Base-by-base conservation (phyloP, 2,329 filamentous ascomycete genomes). In the Mycosphaerelloides madeirae region DNA sequence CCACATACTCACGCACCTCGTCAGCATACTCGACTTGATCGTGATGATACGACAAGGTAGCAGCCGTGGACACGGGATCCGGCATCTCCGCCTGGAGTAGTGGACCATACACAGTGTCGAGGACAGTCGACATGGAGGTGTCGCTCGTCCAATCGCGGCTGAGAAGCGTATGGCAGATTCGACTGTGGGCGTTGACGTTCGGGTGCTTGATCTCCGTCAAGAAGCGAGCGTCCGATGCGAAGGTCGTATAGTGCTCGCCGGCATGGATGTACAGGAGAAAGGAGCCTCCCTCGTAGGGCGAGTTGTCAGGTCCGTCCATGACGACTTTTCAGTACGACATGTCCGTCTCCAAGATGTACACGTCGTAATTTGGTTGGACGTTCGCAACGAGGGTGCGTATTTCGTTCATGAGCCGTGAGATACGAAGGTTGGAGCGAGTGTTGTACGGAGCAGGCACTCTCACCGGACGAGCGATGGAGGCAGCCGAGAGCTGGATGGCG, bases 271-370 rank as follows among this genome's bases (percentile, higher is more conserved):
- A 68, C 3, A 69, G 49, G 18, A 68, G 16, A 50, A 68, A 68
- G 0, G 54, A 59, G 16, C 62, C 65, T 14, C 44, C 48, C 2
- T 55, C 50, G 39, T 68, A 68, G 2, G 65, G 50, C 35, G 60
- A 55, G 7, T 51, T 57, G 12, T 53, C 47, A 6, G 66, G 59
- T 13, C 63, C 67, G 37, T 59, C 45, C 55, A 71, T 65, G 7
- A 67, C 62, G 6, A 69, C 50, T 46, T 70, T 69, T 65, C 64
- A 69, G 53, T 70, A 67, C 2, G 52, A 56, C 46, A 69, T 63
- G 43, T 70, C 65, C 19, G 50, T 49, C 42, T 68, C 65, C 16
- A 56, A 65, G 19, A 70, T 60, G 45, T 67, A 70, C 28, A 69
- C 49, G 36, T 71, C 67, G 38, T 66, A 67, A 18, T 55, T 55